phyloP scores from a whole-genome alignment of 2,329 filamentous ascomycete genomes.

The Fusarium tjaetaba region DNA sequence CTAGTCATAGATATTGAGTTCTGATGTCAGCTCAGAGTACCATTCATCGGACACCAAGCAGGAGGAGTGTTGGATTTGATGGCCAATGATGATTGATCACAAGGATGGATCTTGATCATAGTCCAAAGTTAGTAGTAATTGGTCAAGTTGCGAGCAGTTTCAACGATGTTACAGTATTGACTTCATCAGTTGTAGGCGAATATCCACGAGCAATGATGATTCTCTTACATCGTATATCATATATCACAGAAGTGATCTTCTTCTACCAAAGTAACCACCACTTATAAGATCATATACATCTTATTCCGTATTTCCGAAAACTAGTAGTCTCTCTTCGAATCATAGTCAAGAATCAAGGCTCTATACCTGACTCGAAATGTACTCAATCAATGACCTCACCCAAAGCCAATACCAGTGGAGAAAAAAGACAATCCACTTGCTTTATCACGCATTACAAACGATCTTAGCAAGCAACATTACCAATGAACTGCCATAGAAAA shows the following conservation, averaged over 20 bases:
- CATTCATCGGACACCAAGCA: neutral
- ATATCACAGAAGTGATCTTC: neutral
- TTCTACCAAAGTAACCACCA: no score
- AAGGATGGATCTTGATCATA: no score
- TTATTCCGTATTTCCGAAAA: neutral
- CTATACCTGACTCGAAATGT: constrained; percentile 4
- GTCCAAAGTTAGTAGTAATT: no score
- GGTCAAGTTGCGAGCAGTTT: neutral
- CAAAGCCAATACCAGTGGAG: constrained; percentile 12
- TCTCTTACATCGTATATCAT: neutral
- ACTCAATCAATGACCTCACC: constrained; percentile 13
- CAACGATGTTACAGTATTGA: neutral
- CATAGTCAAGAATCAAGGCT: neutral
- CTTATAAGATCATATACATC: neutral
- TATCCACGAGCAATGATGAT: neutral
- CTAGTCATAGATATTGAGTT: neutral
- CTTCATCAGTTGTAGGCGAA: no score
- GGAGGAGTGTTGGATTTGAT: neutral
- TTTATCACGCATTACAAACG: constrained; percentile 36
- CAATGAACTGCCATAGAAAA: neutral
- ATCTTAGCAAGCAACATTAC: constrained; percentile 10
- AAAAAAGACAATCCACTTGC: constrained; percentile 23
- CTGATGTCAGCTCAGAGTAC: neutral
- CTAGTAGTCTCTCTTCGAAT: neutral
- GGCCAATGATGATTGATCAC: neutral